A percentile compares a stretch with the other conserved stretches of the same genome.
These are phyloP conservation scores for Sherardia arvensis DNA, from an alignment of 257 asterid genomes.

Conservation along the genomic window DNA sequence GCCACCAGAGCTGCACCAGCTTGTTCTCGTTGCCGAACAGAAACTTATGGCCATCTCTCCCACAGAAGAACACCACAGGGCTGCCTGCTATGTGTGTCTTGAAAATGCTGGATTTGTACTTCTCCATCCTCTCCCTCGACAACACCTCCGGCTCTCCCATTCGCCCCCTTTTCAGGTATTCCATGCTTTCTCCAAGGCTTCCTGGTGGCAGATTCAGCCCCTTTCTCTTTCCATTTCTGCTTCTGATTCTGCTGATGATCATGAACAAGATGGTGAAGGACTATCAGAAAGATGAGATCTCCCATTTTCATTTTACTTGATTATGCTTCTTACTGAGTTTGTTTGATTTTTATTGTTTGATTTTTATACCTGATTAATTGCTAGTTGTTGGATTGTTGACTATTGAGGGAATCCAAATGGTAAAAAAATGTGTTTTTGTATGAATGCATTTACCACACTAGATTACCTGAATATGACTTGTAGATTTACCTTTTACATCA, in stretches of 20 bases:
- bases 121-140: conserved; percentile 22
- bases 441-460: background rate
- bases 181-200: conserved; percentile 37
- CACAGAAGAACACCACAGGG: conserved; percentile 30
- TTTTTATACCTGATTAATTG: too few species aligned
- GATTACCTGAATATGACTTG: background rate
- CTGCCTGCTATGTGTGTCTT: conserved; percentile 31
- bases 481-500: too few species aligned
- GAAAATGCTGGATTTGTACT: conserved; percentile 25
- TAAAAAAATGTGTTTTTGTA: background rate
- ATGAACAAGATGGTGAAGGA: background rate
- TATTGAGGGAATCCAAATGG: background rate
- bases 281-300: background rate
- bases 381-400: background rate
- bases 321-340: too few species aligned
- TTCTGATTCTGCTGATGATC: background rate
- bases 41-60: conserved; percentile 42
- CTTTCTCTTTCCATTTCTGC: background rate
- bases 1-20: conserved; percentile 64
- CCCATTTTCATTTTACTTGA: background rate
- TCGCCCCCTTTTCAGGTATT: conserved; percentile 1
- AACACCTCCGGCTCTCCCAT: conserved; percentile 24
- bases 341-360: too few species aligned
- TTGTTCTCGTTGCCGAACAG: conserved; percentile 60
- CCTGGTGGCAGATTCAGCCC: conserved; percentile 27